Percentiles rank a stretch among this genome's conserved stretches.
These are phyloP conservation scores for Torulaspora indica DNA, from an alignment of 805 yeast genomes.

Conservation along the genomic window DNA sequence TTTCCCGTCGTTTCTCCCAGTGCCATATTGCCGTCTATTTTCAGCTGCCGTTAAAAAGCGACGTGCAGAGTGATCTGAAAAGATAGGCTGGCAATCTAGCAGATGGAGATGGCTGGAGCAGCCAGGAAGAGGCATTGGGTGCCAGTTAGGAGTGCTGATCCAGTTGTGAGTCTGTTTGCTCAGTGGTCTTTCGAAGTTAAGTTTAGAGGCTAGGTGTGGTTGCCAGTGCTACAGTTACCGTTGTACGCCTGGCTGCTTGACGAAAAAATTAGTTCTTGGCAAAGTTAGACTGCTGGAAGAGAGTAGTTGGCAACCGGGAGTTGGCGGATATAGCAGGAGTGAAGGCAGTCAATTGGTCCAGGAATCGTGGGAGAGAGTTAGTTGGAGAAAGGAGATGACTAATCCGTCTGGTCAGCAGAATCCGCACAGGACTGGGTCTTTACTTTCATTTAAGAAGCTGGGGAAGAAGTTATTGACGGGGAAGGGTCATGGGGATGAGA, in stretches of 20 bases:
- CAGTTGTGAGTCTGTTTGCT: no score
- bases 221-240: no score
- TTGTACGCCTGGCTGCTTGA: background rate
- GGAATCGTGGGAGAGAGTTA: no score
- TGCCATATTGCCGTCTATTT: background rate
- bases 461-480: slow-evolving; percentile 15
- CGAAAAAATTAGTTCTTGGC: background rate
- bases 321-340: no score
- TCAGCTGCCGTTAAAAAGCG: no score
- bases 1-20: background rate
- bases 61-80: background rate
- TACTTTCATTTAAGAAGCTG: slow-evolving; percentile 18
- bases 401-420: background rate
- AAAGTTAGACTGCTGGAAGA: background rate
- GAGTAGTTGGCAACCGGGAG: background rate
- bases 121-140: no score
- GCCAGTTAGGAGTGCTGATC: no score
- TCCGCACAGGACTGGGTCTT: slow-evolving; percentile 12
- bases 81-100: background rate
- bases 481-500: slow-evolving; percentile 7
- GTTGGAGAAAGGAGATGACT: no score
- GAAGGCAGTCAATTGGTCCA: no score
- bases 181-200: no score
- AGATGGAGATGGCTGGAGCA: background rate
- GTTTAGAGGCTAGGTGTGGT: no score